Percentiles rank a stretch among this genome's conserved stretches.
These are phyloP conservation scores for Mycena chlorophos DNA, from an alignment of 768 basidiomycete species.

Conservation along the genomic window DNA sequence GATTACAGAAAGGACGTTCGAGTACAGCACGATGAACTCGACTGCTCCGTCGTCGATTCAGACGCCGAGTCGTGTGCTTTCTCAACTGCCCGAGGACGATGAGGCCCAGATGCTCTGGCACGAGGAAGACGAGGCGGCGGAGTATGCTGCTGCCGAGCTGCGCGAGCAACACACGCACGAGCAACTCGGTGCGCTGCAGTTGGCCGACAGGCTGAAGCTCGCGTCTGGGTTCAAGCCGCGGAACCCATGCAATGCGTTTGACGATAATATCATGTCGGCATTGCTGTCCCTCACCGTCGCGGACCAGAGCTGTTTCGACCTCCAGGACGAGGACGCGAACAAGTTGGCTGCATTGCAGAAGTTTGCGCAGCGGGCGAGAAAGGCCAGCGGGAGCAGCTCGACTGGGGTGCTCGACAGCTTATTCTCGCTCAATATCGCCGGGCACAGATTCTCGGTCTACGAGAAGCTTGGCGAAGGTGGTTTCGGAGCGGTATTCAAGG, in stretches of 20 bases:
- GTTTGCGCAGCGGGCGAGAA: constrained; percentile 55
- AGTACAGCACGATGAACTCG: constrained; percentile 62
- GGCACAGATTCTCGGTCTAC: constrained; percentile 63
- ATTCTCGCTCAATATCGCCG: constrained; percentile 62
- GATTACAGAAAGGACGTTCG: constrained; percentile 92
- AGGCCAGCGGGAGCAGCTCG: constrained; percentile 39
- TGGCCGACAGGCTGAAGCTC: constrained; percentile 62
- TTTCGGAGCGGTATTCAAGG: constrained; percentile 94
- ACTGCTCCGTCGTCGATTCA: constrained; percentile 48
- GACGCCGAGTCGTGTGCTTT: constrained; percentile 42
- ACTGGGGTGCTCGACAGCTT: constrained; percentile 37
- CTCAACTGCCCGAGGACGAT: constrained; percentile 27
- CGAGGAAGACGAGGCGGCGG: constrained; percentile 50
- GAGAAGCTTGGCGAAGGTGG: constrained; percentile 97
- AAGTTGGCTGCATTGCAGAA: constrained; percentile 73
- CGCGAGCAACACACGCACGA: constrained; percentile 38
- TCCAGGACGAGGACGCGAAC: constrained; percentile 52
- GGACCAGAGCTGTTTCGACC: constrained; percentile 63
- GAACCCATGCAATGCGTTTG: constrained; percentile 89
- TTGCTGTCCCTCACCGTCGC: constrained; percentile 64
- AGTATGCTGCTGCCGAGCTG: constrained; percentile 53
- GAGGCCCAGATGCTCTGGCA: constrained; percentile 27
- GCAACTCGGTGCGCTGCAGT: constrained; percentile 61
- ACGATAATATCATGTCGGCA: constrained; percentile 59
- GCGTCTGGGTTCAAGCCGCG: constrained; percentile 68